Base-by-base conservation (phyloP, 192 early-diverging fungal species). In the Coemansia sp. region DNA sequence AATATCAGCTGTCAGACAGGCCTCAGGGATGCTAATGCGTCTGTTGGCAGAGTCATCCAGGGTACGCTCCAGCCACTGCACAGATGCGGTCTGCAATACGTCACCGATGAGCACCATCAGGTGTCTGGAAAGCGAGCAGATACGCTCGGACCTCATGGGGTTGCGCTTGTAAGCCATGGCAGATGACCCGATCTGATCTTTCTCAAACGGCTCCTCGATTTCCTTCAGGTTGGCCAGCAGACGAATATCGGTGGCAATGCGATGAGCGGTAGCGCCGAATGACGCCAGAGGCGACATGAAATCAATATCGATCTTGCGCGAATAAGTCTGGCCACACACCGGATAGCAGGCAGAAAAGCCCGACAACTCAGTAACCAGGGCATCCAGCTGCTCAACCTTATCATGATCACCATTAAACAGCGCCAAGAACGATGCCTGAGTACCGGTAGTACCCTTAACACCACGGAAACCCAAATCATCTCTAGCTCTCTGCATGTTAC, bases 121-220 rank as follows among this genome's bases (percentile, higher is more conserved):
- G 77, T 99, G 97, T 61, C 97, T 94, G 5, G 94, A 82, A 60
- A 99, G 85, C 58, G 93, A 92, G 85, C 97, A 99, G 17, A 96
- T 93, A 69, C 97, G 91, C 76, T 99, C 97, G 69, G 90, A 95
- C 38, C 96, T 90, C 97, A 99, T 99, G 28, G 97, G 97, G 87
- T 99, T 99, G 67, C 97, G 91, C 92, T 99, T 99, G 86, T 99
- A 99, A 63, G 97, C 97, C 97, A 99, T 99, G 63, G 97, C 97
- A 29, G 93, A 95, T 30, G 91, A 93, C 7, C 96, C 96, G 63
- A 99, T 99, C 83, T 99, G 97, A 82, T 99, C 94, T 85, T 95
- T 96, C 83, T 99, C 97, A 61, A 99, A 99, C 25, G 97, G 97
- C 78, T 99, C 97, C 82, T 99, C 97, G 48, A 99, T 86, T 71